Evolutionary conservation across 345 rosid genomes (phyloP).

Genomic region (Populus pruinosa): DNA sequence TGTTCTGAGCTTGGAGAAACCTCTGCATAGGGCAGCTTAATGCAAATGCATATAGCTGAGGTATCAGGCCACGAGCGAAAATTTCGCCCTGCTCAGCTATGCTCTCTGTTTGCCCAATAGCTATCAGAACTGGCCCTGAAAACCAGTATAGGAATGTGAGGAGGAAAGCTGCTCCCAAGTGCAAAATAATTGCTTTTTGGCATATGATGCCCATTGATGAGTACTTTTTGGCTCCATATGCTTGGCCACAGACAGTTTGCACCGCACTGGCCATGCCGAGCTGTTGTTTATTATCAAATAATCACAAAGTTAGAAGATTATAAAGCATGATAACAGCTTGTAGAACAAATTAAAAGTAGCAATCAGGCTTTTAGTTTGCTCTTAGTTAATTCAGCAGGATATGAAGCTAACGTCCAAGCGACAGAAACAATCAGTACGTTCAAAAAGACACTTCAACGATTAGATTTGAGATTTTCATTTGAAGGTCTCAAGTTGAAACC

Average conservation of each 20-base stretch:
- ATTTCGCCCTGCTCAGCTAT: conserved; percentile 67
- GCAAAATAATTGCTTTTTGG: conserved; percentile 85
- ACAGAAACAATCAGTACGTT: neutral
- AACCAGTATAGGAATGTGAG: conserved; percentile 71
- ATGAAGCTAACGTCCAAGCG: neutral
- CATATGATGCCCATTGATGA: conserved; percentile 79
- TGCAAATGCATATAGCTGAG: conserved; percentile 78
- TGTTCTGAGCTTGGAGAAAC: conserved; percentile 93
- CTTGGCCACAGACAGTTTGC: conserved; percentile 95
- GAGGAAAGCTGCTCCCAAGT: conserved; percentile 62
- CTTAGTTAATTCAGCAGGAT: neutral
- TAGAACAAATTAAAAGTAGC: neutral
- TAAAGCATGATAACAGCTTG: neutral
- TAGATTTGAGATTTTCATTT: neutral
- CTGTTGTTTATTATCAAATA: conserved; percentile 29
- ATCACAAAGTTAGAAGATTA: neutral
- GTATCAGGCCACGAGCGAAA: conserved; percentile 73
- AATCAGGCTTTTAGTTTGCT: neutral
- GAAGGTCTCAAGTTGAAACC: neutral
- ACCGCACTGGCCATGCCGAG: conserved; percentile 97
- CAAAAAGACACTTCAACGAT: neutral
- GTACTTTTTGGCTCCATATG: conserved; percentile 74
- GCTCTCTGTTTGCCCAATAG: conserved; percentile 57
- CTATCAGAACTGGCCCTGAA: conserved; percentile 49
- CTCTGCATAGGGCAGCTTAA: conserved; percentile 81